These are phyloP conservation scores for Suillus hirtellus DNA, from an alignment of 768 basidiomycete species.

Conservation along the genomic window DNA sequence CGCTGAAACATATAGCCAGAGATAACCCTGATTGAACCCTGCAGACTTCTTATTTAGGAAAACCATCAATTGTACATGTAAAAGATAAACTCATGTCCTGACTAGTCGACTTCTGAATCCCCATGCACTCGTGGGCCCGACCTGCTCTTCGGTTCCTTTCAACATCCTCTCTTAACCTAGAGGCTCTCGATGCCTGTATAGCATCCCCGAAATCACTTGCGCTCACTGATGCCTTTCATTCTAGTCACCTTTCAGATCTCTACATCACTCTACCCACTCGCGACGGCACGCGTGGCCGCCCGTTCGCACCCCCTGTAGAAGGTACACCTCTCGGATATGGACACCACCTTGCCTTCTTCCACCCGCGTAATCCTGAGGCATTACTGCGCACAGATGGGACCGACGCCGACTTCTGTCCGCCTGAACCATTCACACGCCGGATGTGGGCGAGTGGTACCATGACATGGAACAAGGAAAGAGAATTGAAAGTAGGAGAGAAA, in stretches of 20 bases:
- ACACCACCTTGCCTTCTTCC: constrained; percentile 77
- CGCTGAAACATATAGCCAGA: too few relatives aligned
- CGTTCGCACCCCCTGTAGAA: constrained; percentile 40
- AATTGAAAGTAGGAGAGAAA: constrained; percentile 54
- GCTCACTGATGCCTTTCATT: constrained; percentile 50
- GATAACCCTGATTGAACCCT: too few relatives aligned
- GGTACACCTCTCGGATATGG: constrained; percentile 54
- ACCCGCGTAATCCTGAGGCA: constrained; percentile 58
- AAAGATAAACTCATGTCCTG: too few relatives aligned
- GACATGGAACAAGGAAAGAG: constrained; percentile 51
- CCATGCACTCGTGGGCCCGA: neutral
- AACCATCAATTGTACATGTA: too few relatives aligned
- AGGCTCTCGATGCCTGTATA: constrained; percentile 55
- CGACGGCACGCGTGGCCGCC: constrained; percentile 51
- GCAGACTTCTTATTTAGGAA: too few relatives aligned
- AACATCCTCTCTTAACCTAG: constrained; percentile 15
- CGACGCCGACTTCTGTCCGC: constrained; percentile 70
- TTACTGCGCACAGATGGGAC: constrained; percentile 68
- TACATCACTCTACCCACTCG: constrained; percentile 74
- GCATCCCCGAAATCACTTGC: constrained; percentile 45
- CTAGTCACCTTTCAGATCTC: constrained; percentile 62
- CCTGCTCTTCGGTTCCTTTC: constrained; percentile 17
- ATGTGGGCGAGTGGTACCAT: constrained; percentile 83
- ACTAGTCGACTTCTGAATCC: too few relatives aligned
- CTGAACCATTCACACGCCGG: constrained; percentile 69